phyloP scores from a whole-genome alignment of 345 rosid genomes.

The Capsella bursapastoris region DNA sequence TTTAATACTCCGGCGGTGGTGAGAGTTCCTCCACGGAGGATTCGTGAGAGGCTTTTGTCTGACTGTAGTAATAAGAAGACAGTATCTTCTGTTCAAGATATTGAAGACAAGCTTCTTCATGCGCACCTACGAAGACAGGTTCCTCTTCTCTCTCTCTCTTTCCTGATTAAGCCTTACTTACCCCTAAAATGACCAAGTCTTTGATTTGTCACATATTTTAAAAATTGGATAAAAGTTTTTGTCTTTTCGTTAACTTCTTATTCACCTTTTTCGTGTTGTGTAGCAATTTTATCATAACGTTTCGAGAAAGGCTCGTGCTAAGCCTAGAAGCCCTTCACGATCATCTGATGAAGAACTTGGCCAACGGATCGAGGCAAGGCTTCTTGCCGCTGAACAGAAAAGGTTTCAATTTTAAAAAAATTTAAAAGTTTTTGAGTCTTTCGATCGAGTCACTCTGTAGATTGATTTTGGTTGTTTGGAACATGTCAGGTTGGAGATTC shows the following conservation, averaged over 20 bases:
- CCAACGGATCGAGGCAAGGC: constrained; percentile 96
- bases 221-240: neutral
- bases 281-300: constrained; percentile 90
- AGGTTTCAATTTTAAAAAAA: constrained; percentile 50
- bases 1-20: constrained; percentile 48
- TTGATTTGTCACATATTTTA: constrained; percentile 7
- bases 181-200: constrained; percentile 25
- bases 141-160: neutral
- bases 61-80: constrained; percentile 59
- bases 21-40: constrained; percentile 84
- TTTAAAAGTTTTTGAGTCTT: neutral
- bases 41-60: constrained; percentile 66
- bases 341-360: constrained; percentile 82
- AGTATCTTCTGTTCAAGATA: constrained; percentile 70
- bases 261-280: neutral
- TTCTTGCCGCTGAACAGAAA: constrained; percentile 92
- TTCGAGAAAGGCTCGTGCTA: constrained; percentile 86
- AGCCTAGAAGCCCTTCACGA: constrained; percentile 83
- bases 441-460: neutral
- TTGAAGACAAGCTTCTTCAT: constrained; percentile 88
- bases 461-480: constrained; percentile 4
- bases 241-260: neutral
- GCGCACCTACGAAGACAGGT: constrained; percentile 99
- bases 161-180: constrained; percentile 2
- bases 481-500: constrained; percentile 67